Base-by-base conservation (phyloP, 2,329 filamentous ascomycete species). In the Cladophialophora chaetospira region DNA sequence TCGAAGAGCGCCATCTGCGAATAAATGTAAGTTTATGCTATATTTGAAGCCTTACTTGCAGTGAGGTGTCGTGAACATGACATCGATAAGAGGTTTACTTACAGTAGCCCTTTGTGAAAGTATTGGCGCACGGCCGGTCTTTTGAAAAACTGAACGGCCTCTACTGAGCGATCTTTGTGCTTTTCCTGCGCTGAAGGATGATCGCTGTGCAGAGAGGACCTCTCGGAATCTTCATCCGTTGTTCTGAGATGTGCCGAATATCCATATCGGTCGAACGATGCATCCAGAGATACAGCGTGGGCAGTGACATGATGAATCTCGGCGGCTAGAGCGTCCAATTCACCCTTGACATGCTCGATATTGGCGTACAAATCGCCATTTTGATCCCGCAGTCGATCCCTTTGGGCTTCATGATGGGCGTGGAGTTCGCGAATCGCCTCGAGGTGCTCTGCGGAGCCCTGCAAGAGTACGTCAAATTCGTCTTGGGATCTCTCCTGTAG, bases 231-330 rank as follows among this genome's bases (percentile, higher is more conserved):
- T 52, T 68, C 65, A 53, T 75, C 70, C 63, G 73, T 80, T 52
- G 78, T 80, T 53, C 82, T 73, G 50, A 87, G 70, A 67, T 81
- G 77, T 25, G 83, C 82, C 46, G 76, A 77, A 66, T 85, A 87
- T 1, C 85, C 84, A 71, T 84, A 87, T 65, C 82, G 83, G 53
- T 77, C 77, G 67, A 87, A 87, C 66, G 82, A 86, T 29, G 82
- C 81, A 63, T 82, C 81, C 19, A 87, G 71, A 15, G 78, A 72
- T 4, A 82, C 77, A 3, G 78, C 75, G 64, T 83, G 80, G 55
- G 79, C 77, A 2, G 75, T 78, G 49, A 86, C 70, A 59, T 77
- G 73, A 55, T 82, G 78, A 5, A 87, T 70, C 67, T 86, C 82
- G 1, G 66, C 62, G 9, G 74, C 75, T n/a, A 86, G 72, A 0